These are phyloP conservation scores for Paracoccidioides lutzii DNA, from an alignment of 2,329 filamentous ascomycete species.

Conservation along the genomic window DNA sequence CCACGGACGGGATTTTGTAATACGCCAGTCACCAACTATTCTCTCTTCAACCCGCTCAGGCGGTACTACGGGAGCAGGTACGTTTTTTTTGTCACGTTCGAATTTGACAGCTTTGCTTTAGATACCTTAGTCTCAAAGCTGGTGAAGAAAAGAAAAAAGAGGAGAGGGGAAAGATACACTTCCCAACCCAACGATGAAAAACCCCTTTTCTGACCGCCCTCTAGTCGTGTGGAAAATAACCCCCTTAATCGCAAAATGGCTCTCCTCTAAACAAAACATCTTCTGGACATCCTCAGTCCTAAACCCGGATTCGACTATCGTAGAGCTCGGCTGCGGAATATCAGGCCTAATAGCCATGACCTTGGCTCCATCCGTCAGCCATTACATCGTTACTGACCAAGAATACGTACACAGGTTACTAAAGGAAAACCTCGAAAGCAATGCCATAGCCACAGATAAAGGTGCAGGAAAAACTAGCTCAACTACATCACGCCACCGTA, in stretches of 20 bases:
- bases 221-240: slow-evolving; percentile 85
- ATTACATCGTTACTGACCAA: slow-evolving; percentile 78
- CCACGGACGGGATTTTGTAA: slow-evolving; percentile 54
- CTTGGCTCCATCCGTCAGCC: slow-evolving; percentile 46
- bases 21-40: slow-evolving; percentile 73
- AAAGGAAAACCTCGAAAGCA: slow-evolving; percentile 56
- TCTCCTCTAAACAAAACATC: slow-evolving; percentile 49
- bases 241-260: slow-evolving; percentile 68
- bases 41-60: slow-evolving; percentile 62
- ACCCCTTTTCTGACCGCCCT: background rate
- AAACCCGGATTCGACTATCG: slow-evolving; percentile 42
- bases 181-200: slow-evolving; percentile 7
- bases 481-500: background rate
- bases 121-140: background rate
- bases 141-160: background rate
- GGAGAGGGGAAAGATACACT: background rate
- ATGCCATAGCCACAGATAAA: slow-evolving; percentile 9
- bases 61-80: slow-evolving; percentile 61
- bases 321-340: slow-evolving; percentile 84
- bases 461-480: background rate
- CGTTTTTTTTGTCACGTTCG: slow-evolving; percentile 3
- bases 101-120: background rate
- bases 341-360: slow-evolving; percentile 64
- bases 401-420: slow-evolving; percentile 66
- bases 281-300: slow-evolving; percentile 48